Conservation (phyloP, 2,329 filamentous ascomycete species). For the Blastomyces emzantsi region DNA sequence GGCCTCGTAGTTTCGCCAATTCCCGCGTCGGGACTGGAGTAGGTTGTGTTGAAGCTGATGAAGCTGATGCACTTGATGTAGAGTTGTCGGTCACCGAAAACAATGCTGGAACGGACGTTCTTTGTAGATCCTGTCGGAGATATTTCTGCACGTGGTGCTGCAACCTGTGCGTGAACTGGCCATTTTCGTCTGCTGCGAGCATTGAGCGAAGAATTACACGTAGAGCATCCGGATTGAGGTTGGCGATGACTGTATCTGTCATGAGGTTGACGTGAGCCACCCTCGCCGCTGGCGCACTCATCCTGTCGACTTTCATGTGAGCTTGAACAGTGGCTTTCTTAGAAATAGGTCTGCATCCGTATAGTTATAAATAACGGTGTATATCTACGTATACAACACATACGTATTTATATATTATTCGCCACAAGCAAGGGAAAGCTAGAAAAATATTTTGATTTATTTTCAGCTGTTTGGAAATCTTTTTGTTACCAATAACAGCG, state of each 20-base stretch:
- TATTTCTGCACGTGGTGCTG: constrained; percentile 12
- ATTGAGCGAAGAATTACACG: constrained; percentile 13
- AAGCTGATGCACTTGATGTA: neutral
- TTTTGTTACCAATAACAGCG: neutral
- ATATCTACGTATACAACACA: too few relatives aligned
- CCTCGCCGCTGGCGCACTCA: constrained; percentile 8
- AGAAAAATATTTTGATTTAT: neutral
- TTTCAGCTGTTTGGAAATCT: neutral
- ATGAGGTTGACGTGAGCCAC: constrained; percentile 16
- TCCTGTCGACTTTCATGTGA: neutral
- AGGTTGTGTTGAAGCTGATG: neutral
- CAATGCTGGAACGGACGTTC: neutral
- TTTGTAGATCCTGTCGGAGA: constrained; percentile 10
- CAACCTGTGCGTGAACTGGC: constrained; percentile 10
- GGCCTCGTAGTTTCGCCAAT: constrained; percentile 10
- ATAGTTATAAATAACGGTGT: too few relatives aligned
- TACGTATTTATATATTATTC: too few relatives aligned
- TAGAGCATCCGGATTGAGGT: constrained; percentile 12
- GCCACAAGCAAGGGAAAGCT: neutral
- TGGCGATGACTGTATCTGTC: constrained; percentile 14
- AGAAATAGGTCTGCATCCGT: too few relatives aligned
- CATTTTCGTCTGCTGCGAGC: constrained; percentile 13
- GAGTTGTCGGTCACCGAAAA: constrained; percentile 7
- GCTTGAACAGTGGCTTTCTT: neutral
- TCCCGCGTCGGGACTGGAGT: constrained; percentile 3